Conservation (phyloP, 257 asterid genomes). For the Fraxinus quadrangulata region DNA sequence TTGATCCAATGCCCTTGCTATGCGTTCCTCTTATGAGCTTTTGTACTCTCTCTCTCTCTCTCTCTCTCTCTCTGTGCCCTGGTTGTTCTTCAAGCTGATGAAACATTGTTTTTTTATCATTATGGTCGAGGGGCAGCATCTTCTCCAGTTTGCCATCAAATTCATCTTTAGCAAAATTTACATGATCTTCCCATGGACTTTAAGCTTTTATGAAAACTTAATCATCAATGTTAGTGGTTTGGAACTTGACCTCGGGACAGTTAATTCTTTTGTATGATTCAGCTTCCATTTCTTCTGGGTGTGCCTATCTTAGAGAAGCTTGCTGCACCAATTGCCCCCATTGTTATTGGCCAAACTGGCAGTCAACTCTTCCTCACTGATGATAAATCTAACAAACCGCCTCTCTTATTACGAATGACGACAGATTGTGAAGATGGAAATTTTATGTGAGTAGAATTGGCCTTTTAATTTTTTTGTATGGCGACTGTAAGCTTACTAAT, state of each 20-base stretch:
- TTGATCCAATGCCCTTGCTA: background rate
- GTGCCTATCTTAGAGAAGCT: slow-evolving; percentile 78
- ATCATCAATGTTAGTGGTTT: slow-evolving; percentile 16
- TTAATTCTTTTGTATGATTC: slow-evolving; percentile 40
- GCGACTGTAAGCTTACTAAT: slow-evolving; percentile 21
- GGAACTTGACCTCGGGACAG: slow-evolving; percentile 56
- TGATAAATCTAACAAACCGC: slow-evolving; percentile 68
- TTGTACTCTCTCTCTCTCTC: background rate
- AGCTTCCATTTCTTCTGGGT: slow-evolving; percentile 94
- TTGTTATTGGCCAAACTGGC: slow-evolving; percentile 67
- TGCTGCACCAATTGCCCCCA: slow-evolving; percentile 84
- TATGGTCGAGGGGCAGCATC: background rate
- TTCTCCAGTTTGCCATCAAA: background rate
- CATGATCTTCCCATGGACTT: background rate
- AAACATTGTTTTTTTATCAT: background rate
- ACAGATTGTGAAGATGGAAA: slow-evolving; percentile 78
- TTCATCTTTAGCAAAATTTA: background rate
- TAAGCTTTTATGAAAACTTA: background rate
- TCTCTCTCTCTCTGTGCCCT: background rate
- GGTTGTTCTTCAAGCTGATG: background rate
- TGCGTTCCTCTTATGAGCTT: background rate
- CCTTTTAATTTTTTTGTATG: slow-evolving; percentile 13
- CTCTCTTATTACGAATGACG: slow-evolving; percentile 80
- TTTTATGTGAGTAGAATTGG: slow-evolving; percentile 60
- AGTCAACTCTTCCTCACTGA: slow-evolving; percentile 77